Evolutionary conservation across 768 basidiomycete species (phyloP).

Genomic region (Ramaria sp.): DNA sequence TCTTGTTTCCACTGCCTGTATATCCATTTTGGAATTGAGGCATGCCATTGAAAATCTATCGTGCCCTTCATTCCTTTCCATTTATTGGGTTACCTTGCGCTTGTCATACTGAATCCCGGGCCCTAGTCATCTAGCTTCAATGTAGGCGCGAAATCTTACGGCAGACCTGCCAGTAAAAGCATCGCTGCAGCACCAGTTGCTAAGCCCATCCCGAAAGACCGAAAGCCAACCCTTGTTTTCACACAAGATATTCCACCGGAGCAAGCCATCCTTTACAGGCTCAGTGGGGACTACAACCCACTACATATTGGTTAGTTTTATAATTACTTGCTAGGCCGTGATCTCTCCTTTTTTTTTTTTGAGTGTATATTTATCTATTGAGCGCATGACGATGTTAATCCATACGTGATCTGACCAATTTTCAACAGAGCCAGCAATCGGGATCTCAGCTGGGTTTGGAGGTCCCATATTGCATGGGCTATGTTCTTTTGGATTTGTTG

Average conservation of each 20-base stretch:
- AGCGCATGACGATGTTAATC: too few species aligned
- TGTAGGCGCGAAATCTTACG: constrained; percentile 55
- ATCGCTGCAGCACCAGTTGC: constrained; percentile 51
- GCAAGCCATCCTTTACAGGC: constrained; percentile 60
- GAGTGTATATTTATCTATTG: too few species aligned
- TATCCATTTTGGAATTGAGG: neutral
- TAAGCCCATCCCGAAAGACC: constrained; percentile 49
- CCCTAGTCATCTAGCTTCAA: constrained; percentile 56
- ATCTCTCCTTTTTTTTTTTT: too few species aligned
- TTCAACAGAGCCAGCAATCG: constrained; percentile 55
- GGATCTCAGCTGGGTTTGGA: constrained; percentile 66
- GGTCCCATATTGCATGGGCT: constrained; percentile 82
- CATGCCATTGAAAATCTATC: too few species aligned
- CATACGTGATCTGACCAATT: neutral
- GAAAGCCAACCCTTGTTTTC: constrained; percentile 49
- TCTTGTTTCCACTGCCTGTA: neutral
- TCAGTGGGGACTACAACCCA: constrained; percentile 73
- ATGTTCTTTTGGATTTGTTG: constrained; percentile 72
- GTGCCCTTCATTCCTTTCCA: neutral
- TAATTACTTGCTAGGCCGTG: too few species aligned
- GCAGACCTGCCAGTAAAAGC: constrained; percentile 48
- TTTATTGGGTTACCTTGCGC: neutral
- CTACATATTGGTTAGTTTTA: constrained; percentile 52
- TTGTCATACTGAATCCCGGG: neutral
- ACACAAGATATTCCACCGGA: constrained; percentile 43